phyloP scores from a whole-genome alignment of 169 alveolate species.

The Sarcocystis neurona region DNA sequence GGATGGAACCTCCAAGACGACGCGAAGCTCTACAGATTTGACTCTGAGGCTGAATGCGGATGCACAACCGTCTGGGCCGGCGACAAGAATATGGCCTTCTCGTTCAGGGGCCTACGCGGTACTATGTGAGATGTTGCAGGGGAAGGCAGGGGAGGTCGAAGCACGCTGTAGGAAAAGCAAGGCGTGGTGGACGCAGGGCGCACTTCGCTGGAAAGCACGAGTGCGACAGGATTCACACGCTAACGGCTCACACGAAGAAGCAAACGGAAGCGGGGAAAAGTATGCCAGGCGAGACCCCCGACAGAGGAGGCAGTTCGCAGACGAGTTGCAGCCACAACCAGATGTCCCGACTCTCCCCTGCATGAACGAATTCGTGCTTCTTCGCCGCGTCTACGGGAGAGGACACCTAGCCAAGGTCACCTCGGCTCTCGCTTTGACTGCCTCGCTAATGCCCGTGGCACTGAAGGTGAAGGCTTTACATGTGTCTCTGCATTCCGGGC shows the following conservation, averaged over 20 bases:
- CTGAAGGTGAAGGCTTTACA: neutral
- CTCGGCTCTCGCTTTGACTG: neutral
- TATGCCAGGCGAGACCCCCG: neutral
- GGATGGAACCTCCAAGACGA: too few relatives aligned
- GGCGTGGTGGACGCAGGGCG: neutral
- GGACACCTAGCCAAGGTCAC: slow-evolving; percentile 6
- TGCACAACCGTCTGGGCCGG: too few relatives aligned
- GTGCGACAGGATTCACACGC: neutral
- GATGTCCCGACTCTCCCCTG: neutral
- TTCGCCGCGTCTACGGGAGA: neutral
- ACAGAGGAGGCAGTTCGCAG: neutral
- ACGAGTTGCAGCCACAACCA: too few relatives aligned
- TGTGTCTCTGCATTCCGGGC: neutral
- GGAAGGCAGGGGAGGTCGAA: too few relatives aligned
- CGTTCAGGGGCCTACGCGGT: too few relatives aligned
- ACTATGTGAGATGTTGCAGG: too few relatives aligned
- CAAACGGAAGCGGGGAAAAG: too few relatives aligned
- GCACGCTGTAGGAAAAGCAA: too few relatives aligned
- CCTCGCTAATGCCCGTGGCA: neutral
- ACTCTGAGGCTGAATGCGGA: too few relatives aligned
- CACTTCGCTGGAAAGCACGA: neutral
- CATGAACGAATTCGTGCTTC: neutral
- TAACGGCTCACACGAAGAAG: neutral
- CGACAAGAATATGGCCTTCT: too few relatives aligned
- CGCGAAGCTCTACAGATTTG: too few relatives aligned